Percentiles rank a stretch among this genome's conserved stretches.
These are phyloP conservation scores for Calocybe cyanea DNA, from an alignment of 768 basidiomycete species.

Conservation along the genomic window DNA sequence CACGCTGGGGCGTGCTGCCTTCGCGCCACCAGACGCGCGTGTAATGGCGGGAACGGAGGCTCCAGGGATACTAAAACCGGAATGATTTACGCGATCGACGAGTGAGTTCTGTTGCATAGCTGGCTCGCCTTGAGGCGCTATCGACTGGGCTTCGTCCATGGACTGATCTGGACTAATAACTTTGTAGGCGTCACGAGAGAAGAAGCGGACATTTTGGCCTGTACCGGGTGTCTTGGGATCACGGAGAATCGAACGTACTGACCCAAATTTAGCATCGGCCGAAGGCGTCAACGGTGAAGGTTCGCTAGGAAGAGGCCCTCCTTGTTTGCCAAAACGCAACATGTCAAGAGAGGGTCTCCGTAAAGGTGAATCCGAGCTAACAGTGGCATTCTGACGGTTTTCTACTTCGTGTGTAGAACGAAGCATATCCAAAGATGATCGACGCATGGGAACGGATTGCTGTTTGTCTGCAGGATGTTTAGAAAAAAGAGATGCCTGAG, in stretches of 20 bases:
- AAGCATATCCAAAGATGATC: conserved; percentile 32
- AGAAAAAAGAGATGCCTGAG: conserved; percentile 28
- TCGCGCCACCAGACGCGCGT: conserved; percentile 29
- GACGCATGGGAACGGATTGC: conserved; percentile 16
- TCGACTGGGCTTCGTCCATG: conserved; percentile 33
- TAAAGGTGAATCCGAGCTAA: conserved; percentile 16
- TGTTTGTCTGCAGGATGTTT: conserved; percentile 15
- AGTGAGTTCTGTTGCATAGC: conserved; percentile 18
- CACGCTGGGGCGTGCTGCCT: conserved; percentile 38
- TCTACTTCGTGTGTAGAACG: conserved; percentile 16
- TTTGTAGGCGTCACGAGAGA: conserved; percentile 65
- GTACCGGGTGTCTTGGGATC: conserved; percentile 70
- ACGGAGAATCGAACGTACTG: conserved; percentile 69
- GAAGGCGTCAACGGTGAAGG: conserved; percentile 24
- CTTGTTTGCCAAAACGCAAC: conserved; percentile 22
- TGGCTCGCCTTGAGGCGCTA: conserved; percentile 22
- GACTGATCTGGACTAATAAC: conserved; percentile 65
- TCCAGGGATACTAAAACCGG: conserved; percentile 21
- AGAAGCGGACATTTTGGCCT: conserved; percentile 78
- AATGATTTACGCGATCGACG: conserved; percentile 28
- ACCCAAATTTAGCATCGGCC: conserved; percentile 39
- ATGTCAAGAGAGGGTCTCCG: conserved; percentile 38
- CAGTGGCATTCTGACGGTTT: conserved; percentile 8
- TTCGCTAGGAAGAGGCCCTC: conserved; percentile 12
- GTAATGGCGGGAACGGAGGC: conserved; percentile 22